These are phyloP conservation scores for Metarhizium sp. DNA, from an alignment of 2,329 filamentous ascomycete species.

Conservation along the genomic window DNA sequence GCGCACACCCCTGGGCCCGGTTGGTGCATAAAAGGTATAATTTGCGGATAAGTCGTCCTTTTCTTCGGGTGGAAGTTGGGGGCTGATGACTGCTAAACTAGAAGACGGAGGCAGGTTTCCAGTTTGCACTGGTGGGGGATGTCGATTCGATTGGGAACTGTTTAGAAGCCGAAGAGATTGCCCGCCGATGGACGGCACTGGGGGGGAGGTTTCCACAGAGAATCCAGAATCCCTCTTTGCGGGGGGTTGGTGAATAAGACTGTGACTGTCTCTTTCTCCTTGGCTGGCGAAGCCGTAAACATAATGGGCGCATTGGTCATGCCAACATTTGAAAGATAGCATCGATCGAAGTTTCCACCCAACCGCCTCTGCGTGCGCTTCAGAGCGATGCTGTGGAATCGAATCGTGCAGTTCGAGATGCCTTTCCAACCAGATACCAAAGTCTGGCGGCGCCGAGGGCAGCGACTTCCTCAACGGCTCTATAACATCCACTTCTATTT, in stretches of 20 bases:
- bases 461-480: slow-evolving; percentile 19
- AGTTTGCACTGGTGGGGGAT: slow-evolving; percentile 4
- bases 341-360: slow-evolving; percentile 3
- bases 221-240: slow-evolving; percentile 36
- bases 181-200: slow-evolving; percentile 1
- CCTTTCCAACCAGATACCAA: slow-evolving; percentile 41
- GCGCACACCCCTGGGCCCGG: slow-evolving; percentile 7
- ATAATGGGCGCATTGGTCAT: slow-evolving; percentile 47
- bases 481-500: slow-evolving; percentile 21
- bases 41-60: slow-evolving; percentile 5
- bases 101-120: slow-evolving; percentile 1
- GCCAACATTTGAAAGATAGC: slow-evolving; percentile 41
- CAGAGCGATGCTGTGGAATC: slow-evolving; percentile 23
- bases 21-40: background rate
- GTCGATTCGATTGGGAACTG: background rate
- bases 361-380: slow-evolving; percentile 1
- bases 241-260: slow-evolving; percentile 31
- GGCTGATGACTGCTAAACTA: slow-evolving; percentile 8
- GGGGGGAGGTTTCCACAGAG: slow-evolving; percentile 20
- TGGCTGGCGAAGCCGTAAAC: slow-evolving; percentile 46
- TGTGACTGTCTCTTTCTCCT: slow-evolving; percentile 42
- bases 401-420: slow-evolving; percentile 41
- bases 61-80: slow-evolving; percentile 6
- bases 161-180: slow-evolving; percentile 1
- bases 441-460: slow-evolving; percentile 33